Evolutionary conservation across 305 asterid genomes (phyloP), one percentile per base, ranked within the genome.

Genomic region (Andrographis paniculata): DNA sequence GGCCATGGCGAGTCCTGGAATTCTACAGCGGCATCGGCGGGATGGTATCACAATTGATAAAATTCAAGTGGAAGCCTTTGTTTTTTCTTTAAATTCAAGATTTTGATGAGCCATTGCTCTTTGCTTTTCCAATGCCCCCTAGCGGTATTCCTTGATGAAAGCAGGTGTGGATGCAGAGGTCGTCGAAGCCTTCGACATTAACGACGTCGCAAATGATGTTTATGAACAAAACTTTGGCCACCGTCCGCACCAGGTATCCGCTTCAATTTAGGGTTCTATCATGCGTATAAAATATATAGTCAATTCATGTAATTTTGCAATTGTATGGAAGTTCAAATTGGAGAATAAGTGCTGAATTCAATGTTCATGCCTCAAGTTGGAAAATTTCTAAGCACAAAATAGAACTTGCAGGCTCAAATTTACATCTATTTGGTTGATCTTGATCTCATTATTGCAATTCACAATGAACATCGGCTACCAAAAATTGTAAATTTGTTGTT

Each of bases 1-100:
- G 48, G 59, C 86, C 72, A 66, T 81, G 94, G 89, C 84, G 92
- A 33, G 81, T 81, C 15, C 76, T 87, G 48, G 97, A 87, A 69
- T 84, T 87, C 70, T 87, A 81, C 78, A 87, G 97, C 65, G 97
- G 97, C 36, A 78, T 84, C 40, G 95, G 97, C n/a, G 97, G 97
- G 55, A 65, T 84, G 97, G 94, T 80, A 62, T 20, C 2, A 13
- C 18, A 8, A 9, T 11, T 42, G 16, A 35, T 12, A 17, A 0
- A 17, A 19, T 13, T 22, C 19, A 38, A 0, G 14, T 13, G 19
- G 2, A 11, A 17, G 3, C 6, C 5, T 17, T 6, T 52, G 19
- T 37, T 16, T 47, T 1, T 4, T 1, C 14, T 9, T n/a, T 39
- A 12, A 2, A 37, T 38, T 57, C 52, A 9, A 17, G 20, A 6